Base-by-base conservation (phyloP, 2,329 filamentous ascomycete species). In the Exserohilum rostratum region DNA sequence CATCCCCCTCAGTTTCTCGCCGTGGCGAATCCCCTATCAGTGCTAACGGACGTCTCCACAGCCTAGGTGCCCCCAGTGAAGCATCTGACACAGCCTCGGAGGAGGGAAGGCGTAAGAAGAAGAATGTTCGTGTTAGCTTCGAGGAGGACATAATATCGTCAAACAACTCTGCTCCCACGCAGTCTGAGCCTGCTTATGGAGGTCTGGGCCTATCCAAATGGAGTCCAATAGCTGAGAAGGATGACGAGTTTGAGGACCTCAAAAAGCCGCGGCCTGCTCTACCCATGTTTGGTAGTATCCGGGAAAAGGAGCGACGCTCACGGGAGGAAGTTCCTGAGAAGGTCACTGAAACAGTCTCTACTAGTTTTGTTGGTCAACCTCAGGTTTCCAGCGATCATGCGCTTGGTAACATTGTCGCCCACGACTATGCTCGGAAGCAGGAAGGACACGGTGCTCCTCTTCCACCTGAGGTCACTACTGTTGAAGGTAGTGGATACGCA, bases 201-300 rank as follows among this genome's bases (percentile, higher is more conserved):
- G 69, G 66, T 37, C 61, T 72, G 6, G 52, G 55, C n/a, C 60
- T 60, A 12, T 70, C 69, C 7, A 82, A 64, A 83, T 83, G 69
- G 83, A 82, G 64, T 44, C 52, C 65, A 15, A 51, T 49, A 10
- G 44, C 46, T 12, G 64, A 62, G 20, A 83, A 84, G 4, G 66
- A 87, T n/a, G 85, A 89, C 27, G 86, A 89, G 37, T 83, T 87
- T 50, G 81, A 84, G 48, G 80, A 82, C 55, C 77, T 86, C 12
- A 90, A 91, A 87, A 86, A 86, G 61, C 90, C 90, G n/a, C 80
- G 89, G 29, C 89, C 90, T 6, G 86, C 86, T 1, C 76, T 93
- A 33, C 90, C 90, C 1, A 87, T 83, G 1, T 93, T 93, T 71
- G 89, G 89, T 15, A 92, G 90, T 66, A 80, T 93, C 18, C 82